Percentiles rank a stretch among this genome's conserved stretches.
Conservation (phyloP, 805 yeast species). For the Komagataella kurtzmanii region DNA sequence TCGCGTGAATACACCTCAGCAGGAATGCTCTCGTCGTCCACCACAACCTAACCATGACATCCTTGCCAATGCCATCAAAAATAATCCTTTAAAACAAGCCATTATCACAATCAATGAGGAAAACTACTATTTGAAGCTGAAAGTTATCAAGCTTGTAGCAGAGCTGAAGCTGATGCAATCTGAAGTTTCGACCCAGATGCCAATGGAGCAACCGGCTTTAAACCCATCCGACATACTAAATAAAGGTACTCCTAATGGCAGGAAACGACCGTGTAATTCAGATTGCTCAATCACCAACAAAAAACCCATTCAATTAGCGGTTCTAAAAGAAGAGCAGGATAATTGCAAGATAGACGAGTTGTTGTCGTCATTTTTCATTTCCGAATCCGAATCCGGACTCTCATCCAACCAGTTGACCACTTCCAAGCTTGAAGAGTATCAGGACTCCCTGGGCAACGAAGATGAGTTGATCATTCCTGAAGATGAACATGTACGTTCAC, state of each 20-base stretch:
- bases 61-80: neutral
- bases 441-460: neutral
- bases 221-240: neutral
- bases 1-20: neutral
- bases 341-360: neutral
- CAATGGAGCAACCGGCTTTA: neutral
- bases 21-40: neutral
- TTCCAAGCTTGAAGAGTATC: neutral
- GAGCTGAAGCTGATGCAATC: constrained; percentile 24
- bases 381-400: neutral
- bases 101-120: constrained; percentile 30
- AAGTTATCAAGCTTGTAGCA: constrained; percentile 29
- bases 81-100: constrained; percentile 21
- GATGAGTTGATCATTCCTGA: neutral
- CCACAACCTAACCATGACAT: neutral
- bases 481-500: neutral
- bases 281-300: neutral
- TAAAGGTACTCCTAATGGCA: neutral
- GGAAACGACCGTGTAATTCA: neutral
- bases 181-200: constrained; percentile 4
- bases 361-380: neutral
- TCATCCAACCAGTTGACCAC: neutral
- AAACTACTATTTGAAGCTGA: constrained; percentile 26
- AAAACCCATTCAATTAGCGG: neutral
- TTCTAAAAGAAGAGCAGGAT: constrained; percentile 1